Conservation (phyloP, 1,284 basidiomycete species). For the Heliocybe sulcata region DNA sequence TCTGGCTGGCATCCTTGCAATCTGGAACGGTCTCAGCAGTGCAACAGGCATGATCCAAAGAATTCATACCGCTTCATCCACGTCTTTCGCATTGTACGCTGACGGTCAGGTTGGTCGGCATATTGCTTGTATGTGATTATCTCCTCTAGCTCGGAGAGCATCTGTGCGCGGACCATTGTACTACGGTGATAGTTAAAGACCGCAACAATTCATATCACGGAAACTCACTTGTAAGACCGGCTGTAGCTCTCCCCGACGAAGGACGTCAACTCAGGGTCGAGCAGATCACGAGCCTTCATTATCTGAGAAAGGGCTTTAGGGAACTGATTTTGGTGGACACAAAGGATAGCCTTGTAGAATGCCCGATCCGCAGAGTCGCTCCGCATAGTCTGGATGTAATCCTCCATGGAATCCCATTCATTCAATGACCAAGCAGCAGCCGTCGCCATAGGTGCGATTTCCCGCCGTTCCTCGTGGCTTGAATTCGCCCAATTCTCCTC, state of each 20-base stretch:
- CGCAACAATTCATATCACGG: constrained; percentile 5
- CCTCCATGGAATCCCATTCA: constrained; percentile 99
- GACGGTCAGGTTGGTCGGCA: constrained; percentile 90
- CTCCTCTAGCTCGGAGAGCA: constrained; percentile 98
- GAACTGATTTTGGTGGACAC: constrained; percentile 96
- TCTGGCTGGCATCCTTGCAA: constrained; percentile 96
- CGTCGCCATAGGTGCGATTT: constrained; percentile 95
- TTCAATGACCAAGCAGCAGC: constrained; percentile 96
- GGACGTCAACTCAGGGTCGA: constrained; percentile 90
- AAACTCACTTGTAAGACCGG: constrained; percentile 84
- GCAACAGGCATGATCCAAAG: neutral
- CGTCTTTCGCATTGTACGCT: constrained; percentile 80
- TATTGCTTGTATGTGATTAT: constrained; percentile 95
- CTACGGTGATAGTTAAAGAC: constrained; percentile 30
- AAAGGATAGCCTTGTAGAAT: constrained; percentile 94
- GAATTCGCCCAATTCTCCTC: constrained; percentile 88
- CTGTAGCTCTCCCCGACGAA: constrained; percentile 96
- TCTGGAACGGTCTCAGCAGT: constrained; percentile 31
- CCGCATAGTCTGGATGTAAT: constrained; percentile 94
- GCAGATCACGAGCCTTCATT: constrained; percentile 87
- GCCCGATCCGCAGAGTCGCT: constrained; percentile 90
- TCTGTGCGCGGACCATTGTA: constrained; percentile 95
- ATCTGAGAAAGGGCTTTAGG: constrained; percentile 88
- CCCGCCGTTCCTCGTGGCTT: constrained; percentile 77
- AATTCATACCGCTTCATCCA: constrained; percentile 85